Conservation (phyloP, 129 eudicot genomes). For the Sambucus nigra region DNA sequence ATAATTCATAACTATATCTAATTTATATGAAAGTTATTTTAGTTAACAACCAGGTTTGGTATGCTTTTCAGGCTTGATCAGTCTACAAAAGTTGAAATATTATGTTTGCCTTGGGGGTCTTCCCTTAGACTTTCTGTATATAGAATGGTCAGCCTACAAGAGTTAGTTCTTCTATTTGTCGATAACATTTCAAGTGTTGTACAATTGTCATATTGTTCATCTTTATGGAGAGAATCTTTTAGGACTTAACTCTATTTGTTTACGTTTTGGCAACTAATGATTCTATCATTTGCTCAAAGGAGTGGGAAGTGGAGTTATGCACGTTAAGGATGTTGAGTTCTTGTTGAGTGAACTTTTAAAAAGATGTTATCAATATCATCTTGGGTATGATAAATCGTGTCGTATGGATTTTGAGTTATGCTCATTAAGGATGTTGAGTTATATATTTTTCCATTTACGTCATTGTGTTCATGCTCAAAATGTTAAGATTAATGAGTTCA, state of each 20-base stretch:
- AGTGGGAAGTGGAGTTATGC: conserved; percentile 53
- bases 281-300: conserved; percentile 69
- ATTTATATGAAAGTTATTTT: too few species aligned
- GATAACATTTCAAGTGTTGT: background rate
- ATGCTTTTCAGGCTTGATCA: conserved; percentile 48
- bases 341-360: conserved; percentile 51
- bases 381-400: conserved; percentile 21
- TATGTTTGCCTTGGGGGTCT: conserved; percentile 38
- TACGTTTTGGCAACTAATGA: conserved; percentile 47
- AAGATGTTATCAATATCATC: conserved; percentile 29
- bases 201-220: background rate
- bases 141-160: conserved; percentile 48
- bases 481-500: too few species aligned
- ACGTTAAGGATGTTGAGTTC: conserved; percentile 37
- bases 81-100: conserved; percentile 40
- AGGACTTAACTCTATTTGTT: background rate
- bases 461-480: too few species aligned
- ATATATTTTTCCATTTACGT: too few species aligned
- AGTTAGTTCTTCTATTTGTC: conserved; percentile 1
- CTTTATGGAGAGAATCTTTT: background rate
- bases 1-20: background rate
- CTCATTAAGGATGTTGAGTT: too few species aligned
- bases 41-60: background rate
- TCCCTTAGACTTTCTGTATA: conserved; percentile 45
- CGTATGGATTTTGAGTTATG: too few species aligned